Conservation (phyloP, 2,329 filamentous ascomycete genomes). For the Pyricularia grisea region DNA sequence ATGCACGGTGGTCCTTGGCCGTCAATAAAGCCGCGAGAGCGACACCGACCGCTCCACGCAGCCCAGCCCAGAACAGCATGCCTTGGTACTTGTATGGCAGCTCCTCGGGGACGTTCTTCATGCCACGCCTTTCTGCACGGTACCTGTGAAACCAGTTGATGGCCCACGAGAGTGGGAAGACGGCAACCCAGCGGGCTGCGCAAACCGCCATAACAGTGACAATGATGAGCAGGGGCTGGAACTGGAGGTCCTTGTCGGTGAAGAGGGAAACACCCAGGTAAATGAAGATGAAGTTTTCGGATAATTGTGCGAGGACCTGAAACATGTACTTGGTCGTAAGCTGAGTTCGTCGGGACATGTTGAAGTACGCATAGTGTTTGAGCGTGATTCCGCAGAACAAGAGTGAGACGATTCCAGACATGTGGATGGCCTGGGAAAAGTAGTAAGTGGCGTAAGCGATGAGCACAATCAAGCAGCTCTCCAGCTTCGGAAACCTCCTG, state of each 20-base stretch:
- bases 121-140: constrained; percentile 64
- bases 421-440: constrained; percentile 89
- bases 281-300: constrained; percentile 99
- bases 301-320: constrained; percentile 86
- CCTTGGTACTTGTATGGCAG: constrained; percentile 91
- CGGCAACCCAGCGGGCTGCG: constrained; percentile 82
- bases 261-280: constrained; percentile 93
- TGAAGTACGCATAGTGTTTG: constrained; percentile 99
- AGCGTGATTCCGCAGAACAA: constrained; percentile 97
- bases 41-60: constrained; percentile 91
- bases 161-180: constrained; percentile 80
- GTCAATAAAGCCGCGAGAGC: constrained; percentile 82
- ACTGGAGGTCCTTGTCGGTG: constrained; percentile 78
- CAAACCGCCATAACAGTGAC: constrained; percentile 89
- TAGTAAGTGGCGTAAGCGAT: constrained; percentile 97
- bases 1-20: constrained; percentile 69
- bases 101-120: constrained; percentile 69
- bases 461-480: constrained; percentile 87
- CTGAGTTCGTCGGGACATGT: constrained; percentile 97
- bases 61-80: constrained; percentile 99
- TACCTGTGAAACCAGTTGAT: constrained; percentile 94
- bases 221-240: constrained; percentile 91
- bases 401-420: constrained; percentile 95
- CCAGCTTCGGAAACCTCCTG: constrained; percentile 86
- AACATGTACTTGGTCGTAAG: constrained; percentile 98